Percentiles rank a stretch among this genome's conserved stretches.
Evolutionary conservation across 2,329 filamentous ascomycete species (phyloP).

Genomic region (Leptosphaerulina australis): DNA sequence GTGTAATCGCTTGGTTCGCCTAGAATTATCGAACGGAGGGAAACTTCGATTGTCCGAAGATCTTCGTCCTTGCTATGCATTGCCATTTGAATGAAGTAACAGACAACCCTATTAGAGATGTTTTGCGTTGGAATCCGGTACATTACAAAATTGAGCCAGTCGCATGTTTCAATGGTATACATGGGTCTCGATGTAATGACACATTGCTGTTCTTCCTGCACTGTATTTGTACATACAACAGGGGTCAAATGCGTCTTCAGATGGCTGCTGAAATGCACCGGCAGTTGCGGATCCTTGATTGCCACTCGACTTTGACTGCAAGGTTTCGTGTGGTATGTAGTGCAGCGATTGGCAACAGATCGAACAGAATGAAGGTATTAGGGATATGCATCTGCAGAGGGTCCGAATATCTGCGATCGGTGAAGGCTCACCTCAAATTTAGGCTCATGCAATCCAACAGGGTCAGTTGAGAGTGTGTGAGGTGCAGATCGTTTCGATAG

Average conservation of each 20-base stretch:
- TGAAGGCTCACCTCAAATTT: background rate
- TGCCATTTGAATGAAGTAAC: background rate
- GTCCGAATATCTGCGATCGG: background rate
- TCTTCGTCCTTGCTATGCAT: background rate
- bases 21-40: no score
- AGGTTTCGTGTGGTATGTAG: background rate
- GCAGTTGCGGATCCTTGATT: background rate
- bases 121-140: background rate
- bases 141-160: background rate
- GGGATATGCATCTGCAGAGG: constrained; percentile 2
- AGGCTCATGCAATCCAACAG: background rate
- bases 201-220: background rate
- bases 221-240: background rate
- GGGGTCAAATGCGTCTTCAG: background rate
- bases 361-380: background rate
- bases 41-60: background rate
- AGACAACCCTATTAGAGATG: background rate
- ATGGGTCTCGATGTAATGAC: background rate
- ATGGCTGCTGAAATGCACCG: no score
- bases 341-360: background rate
- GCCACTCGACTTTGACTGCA: background rate
- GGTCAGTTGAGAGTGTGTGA: background rate
- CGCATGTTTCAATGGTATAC: background rate
- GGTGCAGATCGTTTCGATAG: background rate
- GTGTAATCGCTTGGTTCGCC: no score